Conservation (phyloP, 495 filamentous ascomycete genomes). For the Thermothielavioides terrestris region DNA sequence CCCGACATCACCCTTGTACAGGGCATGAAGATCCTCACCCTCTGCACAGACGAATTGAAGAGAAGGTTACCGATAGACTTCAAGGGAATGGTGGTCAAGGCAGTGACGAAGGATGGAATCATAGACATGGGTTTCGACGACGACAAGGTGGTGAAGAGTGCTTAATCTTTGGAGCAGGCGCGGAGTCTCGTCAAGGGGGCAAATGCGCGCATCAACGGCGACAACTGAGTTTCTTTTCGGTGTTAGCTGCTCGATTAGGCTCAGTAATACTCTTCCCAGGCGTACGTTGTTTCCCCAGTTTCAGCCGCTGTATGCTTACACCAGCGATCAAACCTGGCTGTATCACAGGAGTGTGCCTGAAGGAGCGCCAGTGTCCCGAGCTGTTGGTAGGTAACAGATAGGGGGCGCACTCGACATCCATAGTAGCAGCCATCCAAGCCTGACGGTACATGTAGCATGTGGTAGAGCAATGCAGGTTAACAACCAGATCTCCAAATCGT, state of each 20-base stretch:
- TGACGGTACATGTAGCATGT: no score
- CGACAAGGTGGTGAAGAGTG: constrained; percentile 58
- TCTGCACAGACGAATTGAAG: constrained; percentile 97
- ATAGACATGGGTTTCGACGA: constrained; percentile 71
- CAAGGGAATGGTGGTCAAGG: constrained; percentile 91
- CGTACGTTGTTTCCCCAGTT: neutral
- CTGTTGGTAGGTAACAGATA: no score
- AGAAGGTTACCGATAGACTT: constrained; percentile 94
- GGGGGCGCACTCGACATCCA: no score
- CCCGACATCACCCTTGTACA: constrained; percentile 81
- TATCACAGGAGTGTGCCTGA: no score
- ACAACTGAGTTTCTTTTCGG: neutral
- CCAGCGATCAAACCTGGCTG: neutral
- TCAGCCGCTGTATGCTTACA: constrained; percentile 7
- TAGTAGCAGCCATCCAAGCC: no score
- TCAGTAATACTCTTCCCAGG: neutral
- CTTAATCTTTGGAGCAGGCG: constrained; percentile 33
- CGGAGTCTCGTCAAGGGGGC: constrained; percentile 11
- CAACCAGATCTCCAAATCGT: no score
- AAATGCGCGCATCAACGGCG: constrained; percentile 4
- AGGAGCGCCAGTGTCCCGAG: no score
- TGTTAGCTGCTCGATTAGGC: neutral
- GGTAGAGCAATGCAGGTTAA: no score
- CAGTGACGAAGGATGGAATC: constrained; percentile 86
- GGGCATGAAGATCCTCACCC: constrained; percentile 78